Base-by-base conservation (phyloP, 1,139 yeast species). In the Suzukiozyma palmioleophila region DNA sequence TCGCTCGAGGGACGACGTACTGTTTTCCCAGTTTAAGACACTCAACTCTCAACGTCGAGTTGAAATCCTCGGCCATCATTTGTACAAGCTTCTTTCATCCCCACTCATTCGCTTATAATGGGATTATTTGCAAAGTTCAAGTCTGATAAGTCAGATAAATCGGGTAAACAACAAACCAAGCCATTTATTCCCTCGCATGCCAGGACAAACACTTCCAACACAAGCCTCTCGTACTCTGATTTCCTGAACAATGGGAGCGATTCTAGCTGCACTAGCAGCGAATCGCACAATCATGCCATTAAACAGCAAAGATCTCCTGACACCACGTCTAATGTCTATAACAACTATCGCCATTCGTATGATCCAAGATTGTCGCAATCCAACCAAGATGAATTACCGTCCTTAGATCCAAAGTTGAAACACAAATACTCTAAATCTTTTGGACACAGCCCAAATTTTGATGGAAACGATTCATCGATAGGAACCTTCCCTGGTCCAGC, bases 101-200 rank as follows among this genome's bases (percentile, higher is more conserved):
- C 31, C 4, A 12, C 14, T 28, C 31, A 12, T 28, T 28, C 31
- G 31, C 31, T 28, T 28, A 28, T 28, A 28, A 32, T 32, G 35
- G 35, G 35, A n/a, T 26, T 32, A 3, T 30, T 39, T 28, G 38
- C 36, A 8, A 28, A 39, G 14, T 32, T 32, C 27, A 38, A 32
- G 18, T 31, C 37, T 24, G 35, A 32, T 4, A 28, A 28, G 14
- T 28, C 31, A n/a, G 31, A 28, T 8, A 26, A 26, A 26, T 26
- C 28, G 5, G 28, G 5, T 11, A 26, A 10, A 12, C 12, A 28
- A 28, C 31, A n/a, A n/a, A 3, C 16, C 16, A 28, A 28, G 14
- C n/a, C 31, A 8, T 28, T 14, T 13, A 13, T 32, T 8, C 35
- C 35, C 13, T 21, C 25, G 15, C 35, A 32, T 22, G 35, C 24